Conservation (phyloP, 1,284 basidiomycete species). For the Ceratobasidium sp. region DNA sequence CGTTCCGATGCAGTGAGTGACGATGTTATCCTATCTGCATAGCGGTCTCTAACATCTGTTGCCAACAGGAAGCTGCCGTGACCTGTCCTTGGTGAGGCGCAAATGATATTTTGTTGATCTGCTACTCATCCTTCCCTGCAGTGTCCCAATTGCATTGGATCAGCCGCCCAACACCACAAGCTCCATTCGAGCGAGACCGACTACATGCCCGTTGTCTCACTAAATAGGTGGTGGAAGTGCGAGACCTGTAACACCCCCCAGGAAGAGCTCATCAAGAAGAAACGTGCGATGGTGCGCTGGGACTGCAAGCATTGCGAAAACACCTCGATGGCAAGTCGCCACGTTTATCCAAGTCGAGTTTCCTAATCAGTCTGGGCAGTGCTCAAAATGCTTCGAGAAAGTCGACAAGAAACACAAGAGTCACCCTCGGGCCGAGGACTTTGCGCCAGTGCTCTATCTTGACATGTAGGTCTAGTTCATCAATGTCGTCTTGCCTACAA, state of each 20-base stretch:
- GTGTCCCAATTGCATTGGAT: slow-evolving; percentile 27
- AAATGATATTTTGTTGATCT: not conserved
- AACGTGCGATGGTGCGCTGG: slow-evolving; percentile 16
- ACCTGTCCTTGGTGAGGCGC: slow-evolving; percentile 16
- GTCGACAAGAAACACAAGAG: slow-evolving; percentile 35
- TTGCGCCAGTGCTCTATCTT: slow-evolving; percentile 29
- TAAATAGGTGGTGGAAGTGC: slow-evolving; percentile 33
- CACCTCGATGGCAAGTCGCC: slow-evolving; percentile 1
- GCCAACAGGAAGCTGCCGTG: slow-evolving; percentile 30
- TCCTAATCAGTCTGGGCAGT: not conserved
- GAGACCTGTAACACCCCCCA: slow-evolving; percentile 6
- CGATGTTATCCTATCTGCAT: not conserved
- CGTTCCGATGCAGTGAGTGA: slow-evolving; percentile 27
- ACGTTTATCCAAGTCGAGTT: not conserved
- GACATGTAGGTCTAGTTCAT: slow-evolving; percentile 35
- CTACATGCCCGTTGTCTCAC: slow-evolving; percentile 27
- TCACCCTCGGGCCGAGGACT: slow-evolving; percentile 23
- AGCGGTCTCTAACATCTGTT: not conserved
- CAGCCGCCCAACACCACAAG: slow-evolving; percentile 26
- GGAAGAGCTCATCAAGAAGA: slow-evolving; percentile 30
- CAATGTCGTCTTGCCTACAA: not conserved
- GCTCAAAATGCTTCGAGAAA: slow-evolving; percentile 34
- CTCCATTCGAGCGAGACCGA: slow-evolving; percentile 5
- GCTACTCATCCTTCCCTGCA: not conserved
- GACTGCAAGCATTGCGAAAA: slow-evolving; percentile 28